A percentile compares a stretch with the other conserved stretches of the same genome.
Conservation (phyloP, 805 yeast genomes). For the Zygoascus ofunaensis region DNA sequence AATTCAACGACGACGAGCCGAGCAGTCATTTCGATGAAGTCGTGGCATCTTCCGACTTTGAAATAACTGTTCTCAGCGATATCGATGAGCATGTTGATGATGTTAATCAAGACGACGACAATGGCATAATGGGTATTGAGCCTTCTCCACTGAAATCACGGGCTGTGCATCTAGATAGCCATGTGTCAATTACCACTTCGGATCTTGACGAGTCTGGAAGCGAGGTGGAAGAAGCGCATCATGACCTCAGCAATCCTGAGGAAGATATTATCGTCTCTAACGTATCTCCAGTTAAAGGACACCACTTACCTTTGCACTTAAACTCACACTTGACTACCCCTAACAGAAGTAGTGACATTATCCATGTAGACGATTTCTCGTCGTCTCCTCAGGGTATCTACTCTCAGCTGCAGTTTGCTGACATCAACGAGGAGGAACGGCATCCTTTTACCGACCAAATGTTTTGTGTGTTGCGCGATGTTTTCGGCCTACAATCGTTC, state of each 20-base stretch:
- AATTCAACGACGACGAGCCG: not conserved
- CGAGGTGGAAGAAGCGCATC: not conserved
- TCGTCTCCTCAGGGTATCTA: slow-evolving; percentile 1
- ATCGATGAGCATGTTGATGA: not conserved
- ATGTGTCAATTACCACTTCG: not conserved
- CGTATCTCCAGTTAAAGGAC: not conserved
- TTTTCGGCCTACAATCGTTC: slow-evolving; percentile 58
- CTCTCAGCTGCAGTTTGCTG: slow-evolving; percentile 4
- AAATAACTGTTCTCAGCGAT: not conserved
- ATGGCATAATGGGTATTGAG: too few species aligned
- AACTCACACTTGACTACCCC: not conserved
- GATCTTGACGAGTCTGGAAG: not conserved
- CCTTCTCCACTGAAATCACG: too few species aligned
- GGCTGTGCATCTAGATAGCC: not conserved
- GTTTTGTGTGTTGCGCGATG: slow-evolving; percentile 42
- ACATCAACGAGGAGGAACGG: not conserved
- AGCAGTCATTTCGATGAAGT: not conserved
- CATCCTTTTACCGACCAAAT: slow-evolving; percentile 65
- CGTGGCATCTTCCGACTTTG: not conserved
- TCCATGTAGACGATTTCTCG: not conserved
- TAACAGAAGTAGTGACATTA: not conserved
- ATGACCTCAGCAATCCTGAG: not conserved
- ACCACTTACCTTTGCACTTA: not conserved
- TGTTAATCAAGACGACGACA: not conserved
- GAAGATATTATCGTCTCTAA: not conserved